Conservation (phyloP, 2,329 filamentous ascomycete species). For the Rhinocladiella mackenziei region DNA sequence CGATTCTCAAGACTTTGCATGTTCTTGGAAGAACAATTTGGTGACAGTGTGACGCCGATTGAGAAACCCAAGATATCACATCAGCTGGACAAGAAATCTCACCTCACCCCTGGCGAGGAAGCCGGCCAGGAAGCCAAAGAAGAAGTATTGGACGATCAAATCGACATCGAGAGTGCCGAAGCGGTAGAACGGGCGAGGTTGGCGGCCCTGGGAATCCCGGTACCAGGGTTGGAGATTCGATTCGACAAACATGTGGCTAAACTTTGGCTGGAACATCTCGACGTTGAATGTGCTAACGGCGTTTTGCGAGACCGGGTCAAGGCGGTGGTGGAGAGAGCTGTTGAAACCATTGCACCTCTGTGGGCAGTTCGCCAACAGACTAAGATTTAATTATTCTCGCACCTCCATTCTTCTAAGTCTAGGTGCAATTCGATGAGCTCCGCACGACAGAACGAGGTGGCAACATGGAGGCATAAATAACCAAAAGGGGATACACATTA, state of each 20-base stretch:
- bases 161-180: slow-evolving; percentile 52
- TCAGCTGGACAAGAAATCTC: slow-evolving; percentile 33
- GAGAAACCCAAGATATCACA: slow-evolving; percentile 54
- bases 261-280: slow-evolving; percentile 87
- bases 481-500: no score
- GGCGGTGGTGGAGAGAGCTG: slow-evolving; percentile 82
- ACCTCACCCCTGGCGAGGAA: slow-evolving; percentile 32
- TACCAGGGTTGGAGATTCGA: slow-evolving; percentile 80
- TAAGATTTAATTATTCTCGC: slow-evolving; percentile 2
- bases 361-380: slow-evolving; percentile 34
- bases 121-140: slow-evolving; percentile 29
- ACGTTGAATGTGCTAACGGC: slow-evolving; percentile 78
- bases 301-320: slow-evolving; percentile 78
- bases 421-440: no score
- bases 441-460: no score
- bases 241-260: slow-evolving; percentile 83
- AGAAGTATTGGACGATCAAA: slow-evolving; percentile 41
- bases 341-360: slow-evolving; percentile 78
- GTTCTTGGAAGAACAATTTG: slow-evolving; percentile 97
- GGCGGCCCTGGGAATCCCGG: slow-evolving; percentile 79
- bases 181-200: slow-evolving; percentile 70
- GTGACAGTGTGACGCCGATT: slow-evolving; percentile 77
- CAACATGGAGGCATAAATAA: no score
- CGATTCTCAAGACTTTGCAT: slow-evolving; percentile 82
- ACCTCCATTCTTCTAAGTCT: no score